Evolutionary conservation across 108 stramenopile species (phyloP).

Genomic region (Aureococcus anophagefferens): DNA sequence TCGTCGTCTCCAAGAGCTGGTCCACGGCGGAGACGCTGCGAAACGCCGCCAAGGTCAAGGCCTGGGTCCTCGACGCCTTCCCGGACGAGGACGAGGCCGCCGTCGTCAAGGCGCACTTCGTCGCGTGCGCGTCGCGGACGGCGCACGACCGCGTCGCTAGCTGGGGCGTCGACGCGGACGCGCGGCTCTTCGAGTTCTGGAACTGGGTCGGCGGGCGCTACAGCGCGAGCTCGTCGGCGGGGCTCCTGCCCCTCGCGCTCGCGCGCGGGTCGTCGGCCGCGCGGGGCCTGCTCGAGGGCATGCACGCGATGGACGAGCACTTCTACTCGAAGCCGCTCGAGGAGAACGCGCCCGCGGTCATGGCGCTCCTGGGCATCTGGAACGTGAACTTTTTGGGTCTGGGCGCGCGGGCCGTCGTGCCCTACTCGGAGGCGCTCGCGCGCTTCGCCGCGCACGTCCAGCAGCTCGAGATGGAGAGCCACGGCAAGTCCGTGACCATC

Average conservation of each 20-base stretch:
- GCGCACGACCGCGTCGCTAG: slow-evolving; percentile 59
- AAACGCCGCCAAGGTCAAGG: slow-evolving; percentile 88
- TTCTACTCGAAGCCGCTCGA: slow-evolving; percentile 79
- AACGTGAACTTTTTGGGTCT: slow-evolving; percentile 84
- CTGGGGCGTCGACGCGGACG: slow-evolving; percentile 79
- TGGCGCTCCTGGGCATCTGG: slow-evolving; percentile 97
- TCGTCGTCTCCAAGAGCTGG: slow-evolving; percentile 98
- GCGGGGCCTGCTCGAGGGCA: slow-evolving; percentile 56
- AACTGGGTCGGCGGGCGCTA: slow-evolving; percentile 94
- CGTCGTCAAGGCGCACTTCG: slow-evolving; percentile 86
- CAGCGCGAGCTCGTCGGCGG: slow-evolving; percentile 67
- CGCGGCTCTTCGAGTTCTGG: slow-evolving; percentile 86
- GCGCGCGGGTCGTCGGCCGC: slow-evolving; percentile 35
- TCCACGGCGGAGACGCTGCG: slow-evolving; percentile 99
- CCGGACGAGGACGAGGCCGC: slow-evolving; percentile 59
- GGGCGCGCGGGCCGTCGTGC: slow-evolving; percentile 41
- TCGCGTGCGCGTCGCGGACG: slow-evolving; percentile 74
- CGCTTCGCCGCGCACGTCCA: slow-evolving; percentile 91
- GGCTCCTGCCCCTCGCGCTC: slow-evolving; percentile 45
- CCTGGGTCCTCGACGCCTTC: slow-evolving; percentile 95
- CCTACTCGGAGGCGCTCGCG: slow-evolving; percentile 65
- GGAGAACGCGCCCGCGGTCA: slow-evolving; percentile 85
- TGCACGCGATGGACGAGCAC: slow-evolving; percentile 89
- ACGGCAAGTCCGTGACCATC: slow-evolving; percentile 87
- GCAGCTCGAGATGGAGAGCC: slow-evolving; percentile 96